Percentiles rank a stretch among this genome's conserved stretches.
These are phyloP conservation scores for Xylariaceae sp. DNA, from an alignment of 2,329 filamentous ascomycete genomes.

Conservation along the genomic window DNA sequence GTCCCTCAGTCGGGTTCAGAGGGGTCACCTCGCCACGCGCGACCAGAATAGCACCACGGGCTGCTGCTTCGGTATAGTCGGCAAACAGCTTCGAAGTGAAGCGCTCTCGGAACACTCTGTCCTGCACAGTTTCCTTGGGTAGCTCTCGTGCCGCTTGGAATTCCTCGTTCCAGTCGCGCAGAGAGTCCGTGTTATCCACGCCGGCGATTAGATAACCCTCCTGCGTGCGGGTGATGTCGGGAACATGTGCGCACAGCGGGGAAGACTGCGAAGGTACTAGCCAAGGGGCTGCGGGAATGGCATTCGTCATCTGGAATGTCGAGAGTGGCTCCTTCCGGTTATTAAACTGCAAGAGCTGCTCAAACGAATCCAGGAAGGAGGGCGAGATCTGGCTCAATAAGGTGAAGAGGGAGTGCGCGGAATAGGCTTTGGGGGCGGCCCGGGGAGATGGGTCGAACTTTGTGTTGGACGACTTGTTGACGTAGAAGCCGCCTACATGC, in stretches of 20 bases:
- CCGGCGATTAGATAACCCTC: conserved; percentile 88
- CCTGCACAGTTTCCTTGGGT: conserved; percentile 88
- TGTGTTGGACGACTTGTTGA: conserved; percentile 91
- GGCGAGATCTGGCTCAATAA: conserved; percentile 75
- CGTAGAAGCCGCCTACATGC: conserved; percentile 90
- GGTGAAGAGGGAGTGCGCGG: conserved; percentile 79
- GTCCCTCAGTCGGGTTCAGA: conserved; percentile 86
- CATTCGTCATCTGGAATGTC: conserved; percentile 93
- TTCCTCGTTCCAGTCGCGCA: conserved; percentile 98
- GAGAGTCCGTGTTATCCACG: conserved; percentile 86
- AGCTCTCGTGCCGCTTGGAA: conserved; percentile 95
- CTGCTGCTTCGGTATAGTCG: conserved; percentile 94
- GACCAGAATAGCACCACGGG: conserved; percentile 84
- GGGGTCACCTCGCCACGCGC: conserved; percentile 88
- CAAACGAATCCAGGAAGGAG: conserved; percentile 73
- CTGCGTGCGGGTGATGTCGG: conserved; percentile 84
- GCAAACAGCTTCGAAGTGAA: conserved; percentile 94
- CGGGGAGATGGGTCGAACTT: conserved; percentile 91
- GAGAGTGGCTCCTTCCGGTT: conserved; percentile 80
- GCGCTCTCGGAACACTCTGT: conserved; percentile 91
- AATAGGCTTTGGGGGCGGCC: conserved; percentile 68
- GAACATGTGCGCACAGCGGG: conserved; percentile 61
- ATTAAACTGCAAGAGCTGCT: conserved; percentile 76
- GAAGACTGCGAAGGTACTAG: conserved; percentile 67
- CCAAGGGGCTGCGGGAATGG: conserved; percentile 90